Base-by-base conservation (phyloP, 108 stramenopile genomes). In the Epipyxis sp. region DNA sequence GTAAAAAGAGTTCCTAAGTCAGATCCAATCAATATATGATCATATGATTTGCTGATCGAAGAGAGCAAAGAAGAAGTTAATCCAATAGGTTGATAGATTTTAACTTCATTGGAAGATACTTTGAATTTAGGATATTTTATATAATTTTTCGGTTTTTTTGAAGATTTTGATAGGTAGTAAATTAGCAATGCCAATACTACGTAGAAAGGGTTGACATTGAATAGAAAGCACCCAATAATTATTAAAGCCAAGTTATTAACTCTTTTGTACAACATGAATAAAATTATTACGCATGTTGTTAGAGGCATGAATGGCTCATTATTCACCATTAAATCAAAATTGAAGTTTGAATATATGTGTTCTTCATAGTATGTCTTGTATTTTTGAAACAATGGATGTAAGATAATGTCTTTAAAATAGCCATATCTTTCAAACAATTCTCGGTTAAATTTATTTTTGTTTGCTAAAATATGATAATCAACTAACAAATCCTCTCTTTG, bases 191-290 rank as follows among this genome's bases (percentile, higher is more conserved):
- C 3, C 3, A 65, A 6, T 6, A 32, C 3, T 3, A 65, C 61
- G 25, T 65, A 65, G 61, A 65, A 10, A 16, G 61, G 61, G 61
- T 65, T 65, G 30, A 65, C 3, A 25, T 65, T 65, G 61, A 65
- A 65, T 25, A 65, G 34, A 25, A 65, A 65, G 25, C 30, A 16
- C 20, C 30, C 61, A 65, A 65, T 32, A 16, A 65, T 6, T 10
- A 3, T 65, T 25, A 65, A 3, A 29, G 35, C 3, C 34, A 65
- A 65, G 25, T 65, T 65, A 25, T 25, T 37, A 29, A 65, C 25
- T 29, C 61, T 16, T 6, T 32, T 16, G 34, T 65, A 25, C 6
- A 65, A 32, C 61, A 65, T 65, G 25, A 65, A 65, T 25, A 37
- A 65, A 6, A 65, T 35, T 6, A 65, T 37, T 10, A 65, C 61